Percentiles rank a stretch among this genome's conserved stretches.
Evolutionary conservation across 441 rosid genomes (phyloP).

Genomic region (Brassica hybrid): DNA sequence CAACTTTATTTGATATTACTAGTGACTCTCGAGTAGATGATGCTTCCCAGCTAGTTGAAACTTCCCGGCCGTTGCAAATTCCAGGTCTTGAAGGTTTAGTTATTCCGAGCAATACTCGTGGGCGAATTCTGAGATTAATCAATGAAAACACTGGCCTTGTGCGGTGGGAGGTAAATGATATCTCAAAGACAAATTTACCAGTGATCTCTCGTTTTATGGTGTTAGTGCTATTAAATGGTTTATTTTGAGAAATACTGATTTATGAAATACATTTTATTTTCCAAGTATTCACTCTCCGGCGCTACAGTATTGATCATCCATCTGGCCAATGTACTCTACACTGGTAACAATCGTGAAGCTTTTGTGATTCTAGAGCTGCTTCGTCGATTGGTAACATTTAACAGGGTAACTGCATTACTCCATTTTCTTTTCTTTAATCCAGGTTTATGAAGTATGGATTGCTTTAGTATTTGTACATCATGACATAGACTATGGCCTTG

Average conservation of each 20-base stretch:
- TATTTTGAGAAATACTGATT: slow-evolving; percentile 39
- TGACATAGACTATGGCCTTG: slow-evolving; percentile 20
- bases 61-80: slow-evolving; percentile 61
- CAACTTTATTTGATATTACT: slow-evolving; percentile 75
- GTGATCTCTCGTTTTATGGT: neutral
- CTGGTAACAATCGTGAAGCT: slow-evolving; percentile 65
- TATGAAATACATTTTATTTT: slow-evolving; percentile 26
- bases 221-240: slow-evolving; percentile 14
- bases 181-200: slow-evolving; percentile 1
- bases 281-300: slow-evolving; percentile 76
- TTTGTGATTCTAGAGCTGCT: slow-evolving; percentile 75
- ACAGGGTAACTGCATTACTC: slow-evolving; percentile 59
- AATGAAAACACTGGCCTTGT: slow-evolving; percentile 78
- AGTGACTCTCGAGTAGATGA: slow-evolving; percentile 60
- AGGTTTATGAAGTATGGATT: slow-evolving; percentile 18
- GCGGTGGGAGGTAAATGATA: slow-evolving; percentile 91
- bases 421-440: slow-evolving; percentile 8
- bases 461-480: slow-evolving; percentile 11
- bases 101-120: slow-evolving; percentile 82
- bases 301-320: slow-evolving; percentile 76
- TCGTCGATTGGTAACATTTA: slow-evolving; percentile 78
- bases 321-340: slow-evolving; percentile 69
- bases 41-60: slow-evolving; percentile 72
- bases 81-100: slow-evolving; percentile 85
- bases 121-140: slow-evolving; percentile 68